These are phyloP conservation scores for Annona squamosa DNA, from an alignment of 164 flowering plant genomes.

Conservation along the genomic window DNA sequence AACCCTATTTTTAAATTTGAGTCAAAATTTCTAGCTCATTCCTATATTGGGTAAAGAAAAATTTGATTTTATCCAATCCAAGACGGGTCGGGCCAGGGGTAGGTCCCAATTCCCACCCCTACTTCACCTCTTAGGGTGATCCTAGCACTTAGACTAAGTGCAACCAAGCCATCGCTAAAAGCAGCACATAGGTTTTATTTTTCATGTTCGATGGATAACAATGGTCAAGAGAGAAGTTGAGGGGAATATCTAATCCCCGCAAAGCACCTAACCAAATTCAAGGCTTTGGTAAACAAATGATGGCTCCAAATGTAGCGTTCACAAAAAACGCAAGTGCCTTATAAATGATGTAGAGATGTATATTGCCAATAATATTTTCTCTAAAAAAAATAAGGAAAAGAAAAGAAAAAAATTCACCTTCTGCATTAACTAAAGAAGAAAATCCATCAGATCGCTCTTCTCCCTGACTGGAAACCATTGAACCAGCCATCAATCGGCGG, in stretches of 20 bases:
- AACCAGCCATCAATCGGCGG: slow-evolving; percentile 27
- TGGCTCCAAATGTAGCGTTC: neutral
- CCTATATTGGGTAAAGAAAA: too few species aligned
- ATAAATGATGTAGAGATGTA: neutral
- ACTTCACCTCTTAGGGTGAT: neutral
- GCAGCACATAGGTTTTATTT: neutral
- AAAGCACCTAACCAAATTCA: neutral
- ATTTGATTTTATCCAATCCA: too few species aligned
- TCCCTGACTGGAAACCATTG: slow-evolving; percentile 24
- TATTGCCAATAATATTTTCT: neutral
- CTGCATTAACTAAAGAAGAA: slow-evolving; percentile 12
- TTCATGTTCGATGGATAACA: neutral
- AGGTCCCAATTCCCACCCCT: neutral
- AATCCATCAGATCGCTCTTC: slow-evolving; percentile 17
- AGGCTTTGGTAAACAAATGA: neutral
- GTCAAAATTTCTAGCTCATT: too few species aligned
- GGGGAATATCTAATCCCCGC: neutral
- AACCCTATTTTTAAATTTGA: too few species aligned
- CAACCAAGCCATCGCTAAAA: neutral
- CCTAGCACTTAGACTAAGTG: neutral
- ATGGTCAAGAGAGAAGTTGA: neutral
- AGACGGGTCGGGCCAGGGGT: too few species aligned
- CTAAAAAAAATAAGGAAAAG: neutral
- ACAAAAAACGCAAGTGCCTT: neutral
- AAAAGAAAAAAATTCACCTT: slow-evolving; percentile 29